Evolutionary conservation across 1,284 basidiomycete species (phyloP).

Genomic region (Cutaneotrichosporon sp.): DNA sequence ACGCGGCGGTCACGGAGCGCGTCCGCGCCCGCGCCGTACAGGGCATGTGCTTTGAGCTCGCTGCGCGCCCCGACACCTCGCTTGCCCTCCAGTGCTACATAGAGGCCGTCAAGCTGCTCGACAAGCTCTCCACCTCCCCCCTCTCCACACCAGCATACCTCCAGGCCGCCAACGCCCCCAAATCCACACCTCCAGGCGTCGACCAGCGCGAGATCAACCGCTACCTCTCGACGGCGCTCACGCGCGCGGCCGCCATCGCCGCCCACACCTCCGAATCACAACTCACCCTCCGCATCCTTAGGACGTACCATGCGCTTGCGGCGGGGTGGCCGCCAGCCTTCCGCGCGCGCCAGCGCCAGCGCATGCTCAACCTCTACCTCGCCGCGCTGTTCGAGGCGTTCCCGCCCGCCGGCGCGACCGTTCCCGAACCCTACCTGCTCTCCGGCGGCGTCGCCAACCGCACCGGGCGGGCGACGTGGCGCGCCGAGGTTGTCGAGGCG

Average conservation of each 20-base stretch:
- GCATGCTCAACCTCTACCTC: constrained; percentile 68
- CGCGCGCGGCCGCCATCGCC: constrained; percentile 54
- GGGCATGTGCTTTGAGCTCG: constrained; percentile 46
- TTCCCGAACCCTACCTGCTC: constrained; percentile 29
- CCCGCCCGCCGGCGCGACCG: constrained; percentile 44
- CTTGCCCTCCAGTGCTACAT: constrained; percentile 40
- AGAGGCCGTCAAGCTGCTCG: constrained; percentile 29
- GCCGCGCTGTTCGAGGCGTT: constrained; percentile 63
- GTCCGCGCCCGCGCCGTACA: constrained; percentile 53
- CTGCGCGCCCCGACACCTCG: constrained; percentile 22
- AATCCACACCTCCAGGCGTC: constrained; percentile 10
- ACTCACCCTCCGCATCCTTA: constrained; percentile 60
- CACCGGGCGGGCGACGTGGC: constrained; percentile 61
- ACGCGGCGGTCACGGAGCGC: constrained; percentile 50
- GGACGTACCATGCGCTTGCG: constrained; percentile 65
- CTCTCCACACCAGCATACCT: constrained; percentile 34
- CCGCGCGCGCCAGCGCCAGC: constrained; percentile 69
- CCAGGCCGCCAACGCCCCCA: constrained; percentile 15
- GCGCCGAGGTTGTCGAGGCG: constrained; percentile 64
- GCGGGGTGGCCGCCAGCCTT: constrained; percentile 73
- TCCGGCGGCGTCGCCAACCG: constrained; percentile 26
- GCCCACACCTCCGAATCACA: constrained; percentile 29
- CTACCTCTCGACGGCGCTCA: constrained; percentile 45
- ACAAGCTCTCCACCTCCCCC: constrained; percentile 25
- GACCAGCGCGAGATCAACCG: constrained; percentile 47